A percentile compares a stretch with the other conserved stretches of the same genome.
Conservation (phyloP, 768 basidiomycete genomes). For the Suillus lakei region DNA sequence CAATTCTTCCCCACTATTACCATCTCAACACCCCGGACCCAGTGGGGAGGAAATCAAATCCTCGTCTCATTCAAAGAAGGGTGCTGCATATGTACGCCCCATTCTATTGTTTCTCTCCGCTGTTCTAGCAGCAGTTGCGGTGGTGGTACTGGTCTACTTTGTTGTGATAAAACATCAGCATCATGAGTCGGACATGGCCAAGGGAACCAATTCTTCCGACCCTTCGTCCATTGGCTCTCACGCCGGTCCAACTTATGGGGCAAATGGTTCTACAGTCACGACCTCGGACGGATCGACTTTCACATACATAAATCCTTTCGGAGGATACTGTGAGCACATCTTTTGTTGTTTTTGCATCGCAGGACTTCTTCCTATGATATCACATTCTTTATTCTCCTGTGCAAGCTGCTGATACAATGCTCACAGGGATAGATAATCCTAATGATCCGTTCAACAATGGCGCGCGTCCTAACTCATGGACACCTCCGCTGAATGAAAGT, state of each 20-base stretch:
- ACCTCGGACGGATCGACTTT: constrained; percentile 73
- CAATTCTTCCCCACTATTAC: neutral
- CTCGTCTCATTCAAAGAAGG: neutral
- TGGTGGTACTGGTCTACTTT: constrained; percentile 2
- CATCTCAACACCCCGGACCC: neutral
- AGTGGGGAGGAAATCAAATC: neutral
- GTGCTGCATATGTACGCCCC: neutral
- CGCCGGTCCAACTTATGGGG: constrained; percentile 19
- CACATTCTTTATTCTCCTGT: constrained; percentile 9
- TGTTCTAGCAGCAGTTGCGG: neutral
- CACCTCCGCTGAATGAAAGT: constrained; percentile 73
- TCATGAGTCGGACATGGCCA: neutral
- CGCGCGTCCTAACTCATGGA: constrained; percentile 79
- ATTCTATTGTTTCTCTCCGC: neutral
- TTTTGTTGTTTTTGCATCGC: neutral
- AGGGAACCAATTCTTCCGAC: neutral
- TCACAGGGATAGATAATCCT: constrained; percentile 66
- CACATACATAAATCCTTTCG: constrained; percentile 78
- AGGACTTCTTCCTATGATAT: neutral
- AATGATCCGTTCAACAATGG: constrained; percentile 76
- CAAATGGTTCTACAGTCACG: constrained; percentile 70
- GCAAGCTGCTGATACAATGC: neutral
- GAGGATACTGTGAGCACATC: constrained; percentile 65
- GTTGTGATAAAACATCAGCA: neutral
- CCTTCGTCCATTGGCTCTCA: neutral